These are phyloP conservation scores for Drosera spatulata DNA, from an alignment of 179 eudicot species.

Conservation along the genomic window DNA sequence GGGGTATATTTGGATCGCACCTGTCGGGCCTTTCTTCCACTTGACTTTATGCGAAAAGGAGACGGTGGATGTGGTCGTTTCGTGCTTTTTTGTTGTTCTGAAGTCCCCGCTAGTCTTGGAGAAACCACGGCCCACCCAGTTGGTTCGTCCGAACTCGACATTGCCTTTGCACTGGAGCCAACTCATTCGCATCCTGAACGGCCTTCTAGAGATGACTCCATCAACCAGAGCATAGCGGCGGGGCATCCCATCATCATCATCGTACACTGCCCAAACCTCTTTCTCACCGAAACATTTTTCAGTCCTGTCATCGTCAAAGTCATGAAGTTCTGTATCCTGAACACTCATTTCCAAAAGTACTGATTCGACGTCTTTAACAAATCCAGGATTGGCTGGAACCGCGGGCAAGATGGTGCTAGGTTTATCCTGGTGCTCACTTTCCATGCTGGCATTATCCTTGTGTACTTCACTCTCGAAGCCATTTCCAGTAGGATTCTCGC, in stretches of 20 bases:
- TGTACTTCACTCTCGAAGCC: too few relatives aligned
- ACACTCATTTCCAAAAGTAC: constrained; percentile 20
- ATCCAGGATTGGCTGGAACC: constrained; percentile 4
- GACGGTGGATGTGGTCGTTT: constrained; percentile 39
- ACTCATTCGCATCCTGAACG: constrained; percentile 29
- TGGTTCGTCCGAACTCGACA: constrained; percentile 16
- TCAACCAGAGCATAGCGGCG: constrained; percentile 33
- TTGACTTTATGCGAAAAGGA: constrained; percentile 77
- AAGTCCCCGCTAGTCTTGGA: constrained; percentile 78
- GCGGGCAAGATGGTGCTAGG: too few relatives aligned
- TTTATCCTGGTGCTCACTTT: too few relatives aligned
- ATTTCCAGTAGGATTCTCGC: too few relatives aligned
- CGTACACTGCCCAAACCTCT: constrained; percentile 49
- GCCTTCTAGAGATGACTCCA: constrained; percentile 22
- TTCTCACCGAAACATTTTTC: constrained; percentile 31
- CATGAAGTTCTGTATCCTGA: constrained; percentile 35
- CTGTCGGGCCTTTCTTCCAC: constrained; percentile 61
- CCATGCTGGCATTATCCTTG: too few relatives aligned
- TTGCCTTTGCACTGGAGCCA: constrained; percentile 35
- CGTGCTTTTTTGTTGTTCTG: constrained; percentile 38
- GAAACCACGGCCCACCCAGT: constrained; percentile 65
- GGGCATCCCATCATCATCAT: constrained; percentile 49
- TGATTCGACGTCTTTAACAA: constrained; percentile 9
- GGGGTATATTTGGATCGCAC: constrained; percentile 50
- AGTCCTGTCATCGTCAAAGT: constrained; percentile 38